Percentiles rank a stretch among this genome's conserved stretches.
phyloP scores from a whole-genome alignment of 164 flowering plant genomes.

The Buxus sempervirens region DNA sequence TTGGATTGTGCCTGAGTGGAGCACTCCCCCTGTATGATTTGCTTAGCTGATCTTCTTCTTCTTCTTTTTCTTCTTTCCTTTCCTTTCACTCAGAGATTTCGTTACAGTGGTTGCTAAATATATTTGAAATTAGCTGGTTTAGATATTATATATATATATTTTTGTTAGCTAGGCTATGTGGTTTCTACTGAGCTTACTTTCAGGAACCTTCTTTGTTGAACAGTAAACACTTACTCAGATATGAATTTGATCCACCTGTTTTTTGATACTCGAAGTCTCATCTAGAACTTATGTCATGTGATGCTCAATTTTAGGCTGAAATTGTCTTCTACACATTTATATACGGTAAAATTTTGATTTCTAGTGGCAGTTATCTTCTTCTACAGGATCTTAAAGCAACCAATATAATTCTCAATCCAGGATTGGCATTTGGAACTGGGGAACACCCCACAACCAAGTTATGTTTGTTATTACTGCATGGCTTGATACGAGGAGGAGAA shows the following conservation, averaged over 20 bases:
- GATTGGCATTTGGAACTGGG: conserved; percentile 97
- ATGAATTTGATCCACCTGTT: too few relatives aligned
- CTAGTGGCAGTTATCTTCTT: background rate
- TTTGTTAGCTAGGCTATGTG: background rate
- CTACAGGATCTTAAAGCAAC: conserved; percentile 64
- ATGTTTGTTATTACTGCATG: conserved; percentile 64
- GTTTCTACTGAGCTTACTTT: background rate
- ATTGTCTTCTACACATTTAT: background rate
- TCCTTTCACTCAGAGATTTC: too few relatives aligned
- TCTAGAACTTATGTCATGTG: background rate
- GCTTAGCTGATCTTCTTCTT: conserved; percentile 1
- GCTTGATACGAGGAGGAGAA: conserved; percentile 74
- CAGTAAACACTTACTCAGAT: background rate
- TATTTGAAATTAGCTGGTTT: background rate
- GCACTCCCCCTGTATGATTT: conserved; percentile 61
- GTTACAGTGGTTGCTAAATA: background rate
- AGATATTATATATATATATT: too few relatives aligned
- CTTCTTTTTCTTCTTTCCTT: too few relatives aligned
- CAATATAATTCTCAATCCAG: conserved; percentile 84
- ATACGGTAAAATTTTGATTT: background rate
- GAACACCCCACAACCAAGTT: conserved; percentile 89
- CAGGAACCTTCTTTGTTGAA: background rate
- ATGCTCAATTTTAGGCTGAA: background rate
- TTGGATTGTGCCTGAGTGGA: conserved; percentile 95
- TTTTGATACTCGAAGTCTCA: background rate